Base-by-base conservation (phyloP, 2,329 filamentous ascomycete genomes). In the Pseudogymnoascus verrucosus region DNA sequence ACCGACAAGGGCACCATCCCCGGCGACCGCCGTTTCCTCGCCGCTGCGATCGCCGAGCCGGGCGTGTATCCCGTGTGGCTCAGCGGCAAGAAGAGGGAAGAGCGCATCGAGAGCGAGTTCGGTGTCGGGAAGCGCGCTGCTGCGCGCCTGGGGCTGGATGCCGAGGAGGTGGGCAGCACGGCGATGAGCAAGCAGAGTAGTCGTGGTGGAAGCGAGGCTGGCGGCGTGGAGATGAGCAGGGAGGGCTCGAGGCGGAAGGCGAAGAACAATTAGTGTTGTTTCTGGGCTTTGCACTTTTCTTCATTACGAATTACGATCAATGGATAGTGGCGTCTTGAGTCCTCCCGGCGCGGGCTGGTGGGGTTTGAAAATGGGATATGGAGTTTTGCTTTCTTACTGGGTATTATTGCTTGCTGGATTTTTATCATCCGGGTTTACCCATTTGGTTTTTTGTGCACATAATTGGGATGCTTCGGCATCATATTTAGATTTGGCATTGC, bases 111-210 rank as follows among this genome's bases (percentile, higher is more conserved):
- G 39, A 26, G 37, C 47, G 26, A 64, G 19, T 62, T 62, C 19
- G 16, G 40, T 12, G 51, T 60, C 16, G 60, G 40, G 28, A 62
- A 64, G 47, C 31, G 63, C 10, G 39, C 23, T 10, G 23, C 26
- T 14, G 60, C 19, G 40, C 23, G 37, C 3, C 54, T 64, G 36
- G 62, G 64, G 1, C 61, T 65, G n/a, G 64, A 68, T 60, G 64
- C 64, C 2, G 39, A 63, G 23, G 54, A 51, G 4, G 26, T 61
- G 19, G 60, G 62, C 34, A 62, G 64, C 11, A 62, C 60, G n/a
- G 60, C 62, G 51, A 66, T 64, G 65, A 63, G 65, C n/a, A 64
- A 66, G 16, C 59, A 63, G 28, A 61, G 63, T 19, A 63, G 63
- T 37, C 67, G 68, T 44, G 68, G 65, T 11, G 65, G 64, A 4